A percentile compares a stretch with the other conserved stretches of the same genome.
Evolutionary conservation across 768 basidiomycete genomes (phyloP).

Genomic region (Saitozyma sp.): DNA sequence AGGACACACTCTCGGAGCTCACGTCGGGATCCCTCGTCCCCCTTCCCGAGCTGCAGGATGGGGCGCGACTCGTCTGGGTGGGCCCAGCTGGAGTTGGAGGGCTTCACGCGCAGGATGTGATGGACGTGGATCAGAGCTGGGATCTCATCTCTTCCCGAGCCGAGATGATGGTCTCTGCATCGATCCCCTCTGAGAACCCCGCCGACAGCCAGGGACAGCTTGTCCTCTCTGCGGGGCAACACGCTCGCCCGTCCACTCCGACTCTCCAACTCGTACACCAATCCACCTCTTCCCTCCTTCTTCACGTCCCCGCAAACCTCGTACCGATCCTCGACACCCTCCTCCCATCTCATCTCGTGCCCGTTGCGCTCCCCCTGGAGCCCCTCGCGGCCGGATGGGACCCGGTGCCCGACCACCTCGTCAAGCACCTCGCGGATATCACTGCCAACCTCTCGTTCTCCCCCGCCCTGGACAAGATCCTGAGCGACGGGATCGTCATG

Average conservation of each 20-base stretch:
- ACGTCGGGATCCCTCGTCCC: slow-evolving; percentile 7
- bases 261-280: slow-evolving; percentile 17
- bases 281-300: slow-evolving; percentile 35
- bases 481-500: slow-evolving; percentile 66
- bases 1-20: background rate
- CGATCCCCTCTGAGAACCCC: background rate
- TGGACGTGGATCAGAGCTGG: slow-evolving; percentile 13
- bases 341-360: slow-evolving; percentile 74
- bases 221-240: background rate
- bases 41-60: background rate
- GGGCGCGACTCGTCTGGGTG: slow-evolving; percentile 46
- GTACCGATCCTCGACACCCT: slow-evolving; percentile 59
- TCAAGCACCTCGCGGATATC: slow-evolving; percentile 62
- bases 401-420: slow-evolving; percentile 63
- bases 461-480: slow-evolving; percentile 66
- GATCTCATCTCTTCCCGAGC: slow-evolving; percentile 6
- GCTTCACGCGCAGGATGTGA: background rate
- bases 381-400: slow-evolving; percentile 51
- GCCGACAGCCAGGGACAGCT: background rate
- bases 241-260: slow-evolving; percentile 4
- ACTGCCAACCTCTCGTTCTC: slow-evolving; percentile 67
- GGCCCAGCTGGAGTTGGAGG: slow-evolving; percentile 53
- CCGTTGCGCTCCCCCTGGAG: slow-evolving; percentile 62
- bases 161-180: background rate
- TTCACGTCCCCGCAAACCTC: slow-evolving; percentile 34